phyloP scores from a whole-genome alignment of 2,329 filamentous ascomycete species.

The Monosporascus sp. region DNA sequence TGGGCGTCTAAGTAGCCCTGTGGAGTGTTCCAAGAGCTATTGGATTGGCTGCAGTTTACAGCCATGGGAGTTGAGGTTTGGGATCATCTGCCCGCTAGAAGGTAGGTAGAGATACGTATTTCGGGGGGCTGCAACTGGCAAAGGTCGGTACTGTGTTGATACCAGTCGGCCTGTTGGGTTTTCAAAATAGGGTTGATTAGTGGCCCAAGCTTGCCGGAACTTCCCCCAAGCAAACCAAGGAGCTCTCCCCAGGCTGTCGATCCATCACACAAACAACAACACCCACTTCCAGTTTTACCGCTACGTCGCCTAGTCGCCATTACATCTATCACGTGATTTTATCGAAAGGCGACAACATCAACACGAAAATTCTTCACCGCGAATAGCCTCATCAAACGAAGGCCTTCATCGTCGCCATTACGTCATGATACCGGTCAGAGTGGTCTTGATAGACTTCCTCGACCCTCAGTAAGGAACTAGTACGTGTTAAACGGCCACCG shows the following conservation, averaged over 20 bases:
- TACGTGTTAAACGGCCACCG: slow-evolving; percentile 19
- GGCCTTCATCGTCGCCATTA: slow-evolving; percentile 15
- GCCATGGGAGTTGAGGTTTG: no score
- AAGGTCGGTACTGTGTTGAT: no score
- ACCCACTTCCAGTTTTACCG: background rate
- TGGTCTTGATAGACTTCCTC: slow-evolving; percentile 16
- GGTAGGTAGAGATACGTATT: no score
- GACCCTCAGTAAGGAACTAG: slow-evolving; percentile 11
- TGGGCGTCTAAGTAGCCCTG: no score
- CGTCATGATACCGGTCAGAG: slow-evolving; percentile 19
- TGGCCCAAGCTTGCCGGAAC: background rate
- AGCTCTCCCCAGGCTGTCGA: background rate
- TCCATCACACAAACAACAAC: background rate
- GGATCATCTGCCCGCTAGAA: no score
- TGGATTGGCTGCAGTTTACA: no score
- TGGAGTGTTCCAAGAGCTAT: no score
- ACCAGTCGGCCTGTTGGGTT: no score
- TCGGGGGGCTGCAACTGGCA: no score
- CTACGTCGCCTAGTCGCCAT: background rate
- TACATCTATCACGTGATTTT: slow-evolving; percentile 23
- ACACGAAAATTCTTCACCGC: slow-evolving; percentile 20
- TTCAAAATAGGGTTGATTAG: background rate
- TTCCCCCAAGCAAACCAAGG: background rate
- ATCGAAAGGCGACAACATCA: slow-evolving; percentile 12
- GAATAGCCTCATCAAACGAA: slow-evolving; percentile 21